Conservation (phyloP, 345 rosid genomes). For the Salix purpurea region DNA sequence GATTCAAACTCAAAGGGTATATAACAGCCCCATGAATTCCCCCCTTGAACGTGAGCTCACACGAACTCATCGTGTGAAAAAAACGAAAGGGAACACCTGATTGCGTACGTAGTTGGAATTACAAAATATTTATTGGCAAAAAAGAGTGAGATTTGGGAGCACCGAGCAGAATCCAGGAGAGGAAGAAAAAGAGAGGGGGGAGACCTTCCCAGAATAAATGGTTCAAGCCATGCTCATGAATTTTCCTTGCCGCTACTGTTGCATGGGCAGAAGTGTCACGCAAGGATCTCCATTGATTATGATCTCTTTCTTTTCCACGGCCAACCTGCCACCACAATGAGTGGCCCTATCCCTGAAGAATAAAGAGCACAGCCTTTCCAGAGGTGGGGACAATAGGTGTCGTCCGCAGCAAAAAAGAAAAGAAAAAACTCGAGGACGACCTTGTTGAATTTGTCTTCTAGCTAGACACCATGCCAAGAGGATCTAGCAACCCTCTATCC, state of each 20-base stretch:
- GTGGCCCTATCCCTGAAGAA: conserved; percentile 2
- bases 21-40: too few relatives aligned
- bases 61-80: too few relatives aligned
- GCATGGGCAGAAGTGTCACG: conserved; percentile 20
- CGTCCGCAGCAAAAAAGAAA: background rate
- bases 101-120: background rate
- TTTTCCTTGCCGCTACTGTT: background rate
- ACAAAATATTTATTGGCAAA: background rate
- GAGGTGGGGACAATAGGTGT: background rate
- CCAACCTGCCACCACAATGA: background rate
- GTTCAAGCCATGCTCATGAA: conserved; percentile 24
- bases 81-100: background rate
- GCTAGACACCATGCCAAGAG: background rate
- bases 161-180: background rate
- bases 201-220: background rate
- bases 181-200: background rate
- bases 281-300: conserved; percentile 10
- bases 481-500: background rate
- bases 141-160: background rate
- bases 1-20: too few relatives aligned
- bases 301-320: background rate
- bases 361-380: background rate
- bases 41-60: too few relatives aligned
- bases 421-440: background rate
- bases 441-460: background rate